phyloP scores from a whole-genome alignment of 192 early-diverging fungal species.

The Spizellomyces punctatus region DNA sequence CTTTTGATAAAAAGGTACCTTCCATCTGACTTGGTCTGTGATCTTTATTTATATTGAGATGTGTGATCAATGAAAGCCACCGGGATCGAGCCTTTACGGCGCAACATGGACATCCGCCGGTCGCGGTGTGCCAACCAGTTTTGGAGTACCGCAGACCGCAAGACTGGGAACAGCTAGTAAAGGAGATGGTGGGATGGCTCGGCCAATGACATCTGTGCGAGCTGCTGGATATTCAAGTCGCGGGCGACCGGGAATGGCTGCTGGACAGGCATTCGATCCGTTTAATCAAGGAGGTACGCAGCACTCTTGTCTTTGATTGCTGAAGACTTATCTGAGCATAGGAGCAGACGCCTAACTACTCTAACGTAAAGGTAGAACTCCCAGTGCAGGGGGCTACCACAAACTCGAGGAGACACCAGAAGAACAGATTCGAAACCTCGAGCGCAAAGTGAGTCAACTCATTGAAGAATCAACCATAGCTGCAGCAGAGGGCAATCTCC shows the following conservation, averaged over 20 bases:
- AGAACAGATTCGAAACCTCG: slow-evolving; percentile 57
- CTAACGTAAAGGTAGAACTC: slow-evolving; percentile 3
- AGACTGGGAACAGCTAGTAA: slow-evolving; percentile 27
- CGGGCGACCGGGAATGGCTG: slow-evolving; percentile 42
- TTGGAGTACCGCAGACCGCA: slow-evolving; percentile 17
- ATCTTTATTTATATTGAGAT: not conserved
- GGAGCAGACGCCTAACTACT: not conserved
- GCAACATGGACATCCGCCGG: slow-evolving; percentile 27
- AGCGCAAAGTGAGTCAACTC: slow-evolving; percentile 50
- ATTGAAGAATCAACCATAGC: slow-evolving; percentile 54
- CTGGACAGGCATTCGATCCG: slow-evolving; percentile 53
- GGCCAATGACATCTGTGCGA: slow-evolving; percentile 61
- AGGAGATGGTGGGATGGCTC: slow-evolving; percentile 26
- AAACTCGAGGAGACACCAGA: slow-evolving; percentile 52
- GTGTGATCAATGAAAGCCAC: not conserved
- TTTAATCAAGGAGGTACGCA: slow-evolving; percentile 57
- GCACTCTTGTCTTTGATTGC: slow-evolving; percentile 1
- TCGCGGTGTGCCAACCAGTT: slow-evolving; percentile 22
- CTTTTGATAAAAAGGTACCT: slow-evolving; percentile 56
- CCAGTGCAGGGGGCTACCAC: slow-evolving; percentile 29
- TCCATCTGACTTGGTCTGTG: not conserved
- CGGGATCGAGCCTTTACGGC: not conserved
- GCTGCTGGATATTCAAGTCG: slow-evolving; percentile 61
- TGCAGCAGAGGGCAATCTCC: slow-evolving; percentile 46
- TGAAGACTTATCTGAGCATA: not conserved